A percentile compares a stretch with the other conserved stretches of the same genome.
These are phyloP conservation scores for Candida arabinofermentans DNA, from an alignment of 805 yeast genomes.

Conservation along the genomic window DNA sequence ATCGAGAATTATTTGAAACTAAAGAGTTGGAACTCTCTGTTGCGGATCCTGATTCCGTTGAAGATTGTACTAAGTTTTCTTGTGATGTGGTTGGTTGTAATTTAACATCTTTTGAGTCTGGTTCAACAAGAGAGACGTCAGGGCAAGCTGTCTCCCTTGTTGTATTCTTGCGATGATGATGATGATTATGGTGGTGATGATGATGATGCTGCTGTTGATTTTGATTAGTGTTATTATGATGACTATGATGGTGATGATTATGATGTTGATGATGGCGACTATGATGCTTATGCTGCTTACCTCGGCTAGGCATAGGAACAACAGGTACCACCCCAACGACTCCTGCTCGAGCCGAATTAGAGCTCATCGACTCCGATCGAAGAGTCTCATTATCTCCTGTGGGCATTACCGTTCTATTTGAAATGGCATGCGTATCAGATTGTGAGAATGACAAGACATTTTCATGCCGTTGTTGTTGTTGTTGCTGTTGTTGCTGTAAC, in stretches of 20 bases:
- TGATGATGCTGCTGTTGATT: neutral
- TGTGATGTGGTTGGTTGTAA: neutral
- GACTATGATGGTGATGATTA: neutral
- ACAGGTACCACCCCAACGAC: too few relatives aligned
- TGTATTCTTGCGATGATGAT: too few relatives aligned
- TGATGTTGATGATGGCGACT: too few relatives aligned
- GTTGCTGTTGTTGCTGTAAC: neutral
- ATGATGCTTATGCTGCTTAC: neutral
- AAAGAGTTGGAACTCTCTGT: slow-evolving; percentile 8
- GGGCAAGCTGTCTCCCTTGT: neutral
- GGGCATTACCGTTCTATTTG: too few relatives aligned
- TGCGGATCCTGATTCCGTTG: neutral
- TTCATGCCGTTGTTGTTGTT: neutral
- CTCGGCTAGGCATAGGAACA: too few relatives aligned
- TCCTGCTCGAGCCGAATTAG: too few relatives aligned
- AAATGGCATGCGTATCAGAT: too few relatives aligned
- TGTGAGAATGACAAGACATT: too few relatives aligned
- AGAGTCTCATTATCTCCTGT: too few relatives aligned
- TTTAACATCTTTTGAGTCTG: neutral
- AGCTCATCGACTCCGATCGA: too few relatives aligned
- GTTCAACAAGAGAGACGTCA: slow-evolving; percentile 1
- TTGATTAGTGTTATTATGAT: neutral
- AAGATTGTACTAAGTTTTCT: neutral
- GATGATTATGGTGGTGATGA: neutral
- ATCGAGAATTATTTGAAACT: slow-evolving; percentile 26